These are phyloP conservation scores for Euclidium syriacum DNA, from an alignment of 345 rosid species.

Conservation along the genomic window DNA sequence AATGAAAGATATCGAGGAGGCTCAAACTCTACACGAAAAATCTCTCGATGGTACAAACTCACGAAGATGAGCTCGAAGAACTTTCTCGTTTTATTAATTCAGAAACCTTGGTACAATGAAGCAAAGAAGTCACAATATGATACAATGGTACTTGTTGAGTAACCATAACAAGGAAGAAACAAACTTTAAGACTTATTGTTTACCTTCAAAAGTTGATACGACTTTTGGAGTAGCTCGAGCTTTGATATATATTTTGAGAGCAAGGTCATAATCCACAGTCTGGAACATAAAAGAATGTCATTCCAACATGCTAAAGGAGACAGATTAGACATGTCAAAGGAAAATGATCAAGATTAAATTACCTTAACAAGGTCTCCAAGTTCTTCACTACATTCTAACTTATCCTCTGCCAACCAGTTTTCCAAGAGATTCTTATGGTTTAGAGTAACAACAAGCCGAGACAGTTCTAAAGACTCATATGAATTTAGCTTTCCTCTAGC, in stretches of 20 bases:
- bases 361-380: conserved; percentile 99
- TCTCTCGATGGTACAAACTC: too few species aligned
- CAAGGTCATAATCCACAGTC: conserved; percentile 99
- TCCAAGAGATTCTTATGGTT: conserved; percentile 98
- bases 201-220: conserved; percentile 99
- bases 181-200: not conserved
- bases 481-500: conserved; percentile 96
- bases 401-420: conserved; percentile 99
- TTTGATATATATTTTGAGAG: conserved; percentile 91
- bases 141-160: conserved; percentile 3
- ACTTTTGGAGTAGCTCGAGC: conserved; percentile 99
- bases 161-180: not conserved
- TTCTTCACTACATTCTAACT: conserved; percentile 97
- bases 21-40: too few species aligned
- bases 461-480: conserved; percentile 94
- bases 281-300: conserved; percentile 31
- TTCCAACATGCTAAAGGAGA: conserved; percentile 7
- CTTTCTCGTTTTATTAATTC: too few species aligned
- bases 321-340: not conserved
- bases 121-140: conserved; percentile 26
- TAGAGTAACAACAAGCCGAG: conserved; percentile 98
- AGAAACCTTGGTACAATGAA: too few species aligned
- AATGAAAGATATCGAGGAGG: too few species aligned
- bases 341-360: conserved; percentile 25
- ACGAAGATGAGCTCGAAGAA: too few species aligned